phyloP scores from a whole-genome alignment of 257 asterid species.

The Striga asiatica region DNA sequence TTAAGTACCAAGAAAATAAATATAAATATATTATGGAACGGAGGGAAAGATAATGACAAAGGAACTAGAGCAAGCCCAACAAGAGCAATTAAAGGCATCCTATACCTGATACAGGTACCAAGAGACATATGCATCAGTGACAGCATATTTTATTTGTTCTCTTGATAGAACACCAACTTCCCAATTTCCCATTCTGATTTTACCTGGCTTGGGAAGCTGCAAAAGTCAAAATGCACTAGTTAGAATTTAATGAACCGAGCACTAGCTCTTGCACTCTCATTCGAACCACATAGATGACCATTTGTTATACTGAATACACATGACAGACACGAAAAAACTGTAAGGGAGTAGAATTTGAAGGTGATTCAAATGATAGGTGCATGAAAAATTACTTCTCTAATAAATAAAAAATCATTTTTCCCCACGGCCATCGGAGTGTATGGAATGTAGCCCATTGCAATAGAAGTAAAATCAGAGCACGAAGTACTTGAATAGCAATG shows the following conservation, averaged over 20 bases:
- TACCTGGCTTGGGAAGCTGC: conserved; percentile 81
- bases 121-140: conserved; percentile 81
- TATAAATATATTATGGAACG: not conserved
- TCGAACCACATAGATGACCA: not conserved
- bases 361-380: conserved; percentile 3
- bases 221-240: conserved; percentile 16
- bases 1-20: not conserved
- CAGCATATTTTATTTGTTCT: conserved; percentile 67
- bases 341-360: conserved; percentile 1
- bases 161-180: conserved; percentile 57
- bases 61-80: not conserved
- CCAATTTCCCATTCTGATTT: conserved; percentile 80
- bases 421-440: too few relatives aligned
- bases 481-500: not conserved
- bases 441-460: too few relatives aligned
- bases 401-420: too few relatives aligned
- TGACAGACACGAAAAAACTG: conserved; percentile 5
- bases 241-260: conserved; percentile 8
- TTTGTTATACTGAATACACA: not conserved
- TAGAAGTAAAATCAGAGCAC: too few relatives aligned
- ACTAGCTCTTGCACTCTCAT: not conserved
- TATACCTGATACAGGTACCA: conserved; percentile 80
- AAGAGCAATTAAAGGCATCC: not conserved
- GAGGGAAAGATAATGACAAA: not conserved
- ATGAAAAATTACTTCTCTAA: not conserved